phyloP scores from a whole-genome alignment of 2,329 filamentous ascomycete genomes.

The Huntiella abstrusa region DNA sequence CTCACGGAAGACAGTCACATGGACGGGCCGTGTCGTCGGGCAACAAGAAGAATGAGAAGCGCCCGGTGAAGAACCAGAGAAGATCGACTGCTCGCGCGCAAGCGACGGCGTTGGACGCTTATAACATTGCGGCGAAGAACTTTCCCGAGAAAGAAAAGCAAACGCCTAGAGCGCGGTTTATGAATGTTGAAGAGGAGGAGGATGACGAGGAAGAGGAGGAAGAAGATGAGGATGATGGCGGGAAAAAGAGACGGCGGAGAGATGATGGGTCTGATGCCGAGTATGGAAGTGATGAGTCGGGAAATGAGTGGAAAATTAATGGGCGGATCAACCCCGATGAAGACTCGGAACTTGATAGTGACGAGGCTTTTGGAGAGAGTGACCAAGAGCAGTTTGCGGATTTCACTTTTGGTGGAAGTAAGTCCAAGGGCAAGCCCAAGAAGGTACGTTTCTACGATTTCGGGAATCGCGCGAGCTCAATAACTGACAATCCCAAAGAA shows the following conservation, averaged over 20 bases:
- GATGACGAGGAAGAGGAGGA: conserved; percentile 26
- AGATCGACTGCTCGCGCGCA: conserved; percentile 30
- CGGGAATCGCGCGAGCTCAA: not conserved
- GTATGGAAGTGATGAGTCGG: conserved; percentile 66
- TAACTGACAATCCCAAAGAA: conserved; percentile 2
- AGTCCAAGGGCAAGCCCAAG: conserved; percentile 19
- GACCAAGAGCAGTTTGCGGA: conserved; percentile 73
- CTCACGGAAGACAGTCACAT: conserved; percentile 35
- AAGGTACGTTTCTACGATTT: conserved; percentile 14
- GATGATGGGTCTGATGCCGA: conserved; percentile 38
- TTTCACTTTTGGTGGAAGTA: conserved; percentile 38
- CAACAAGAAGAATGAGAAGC: conserved; percentile 5
- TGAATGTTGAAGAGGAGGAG: conserved; percentile 24
- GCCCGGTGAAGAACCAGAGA: conserved; percentile 14
- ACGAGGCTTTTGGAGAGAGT: conserved; percentile 73
- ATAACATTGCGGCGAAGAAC: conserved; percentile 36
- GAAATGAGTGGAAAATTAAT: conserved; percentile 70
- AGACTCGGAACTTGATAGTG: conserved; percentile 46
- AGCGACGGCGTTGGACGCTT: conserved; percentile 36
- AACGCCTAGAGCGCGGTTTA: conserved; percentile 31
- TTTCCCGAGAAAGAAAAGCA: conserved; percentile 28
- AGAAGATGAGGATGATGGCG: conserved; percentile 33
- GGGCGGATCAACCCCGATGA: conserved; percentile 35
- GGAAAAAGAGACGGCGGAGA: conserved; percentile 19
- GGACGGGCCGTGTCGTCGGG: conserved; percentile 20